Percentiles rank a stretch among this genome's conserved stretches.
phyloP scores from a whole-genome alignment of 768 basidiomycete genomes.

The Gymnopilus dilepis region DNA sequence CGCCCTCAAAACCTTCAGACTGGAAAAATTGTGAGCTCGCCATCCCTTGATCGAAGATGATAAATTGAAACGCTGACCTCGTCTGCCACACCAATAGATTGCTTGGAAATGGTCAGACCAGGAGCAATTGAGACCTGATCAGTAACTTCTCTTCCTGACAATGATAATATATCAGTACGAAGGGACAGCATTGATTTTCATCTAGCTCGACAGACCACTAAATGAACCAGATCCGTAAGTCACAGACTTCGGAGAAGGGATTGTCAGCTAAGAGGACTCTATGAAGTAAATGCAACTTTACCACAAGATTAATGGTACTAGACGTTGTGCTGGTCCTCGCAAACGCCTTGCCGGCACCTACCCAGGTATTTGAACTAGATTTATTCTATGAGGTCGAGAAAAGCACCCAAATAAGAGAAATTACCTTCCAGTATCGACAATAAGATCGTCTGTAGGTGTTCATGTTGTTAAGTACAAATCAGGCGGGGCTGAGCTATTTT shows the following conservation, averaged over 20 bases:
- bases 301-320: constrained; percentile 52
- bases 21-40: constrained; percentile 4
- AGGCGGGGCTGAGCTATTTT: neutral
- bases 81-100: constrained; percentile 70
- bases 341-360: constrained; percentile 60
- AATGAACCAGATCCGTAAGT: constrained; percentile 67
- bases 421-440: constrained; percentile 60
- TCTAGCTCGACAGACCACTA: constrained; percentile 44
- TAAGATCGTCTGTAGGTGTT: constrained; percentile 46
- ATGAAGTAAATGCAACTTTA: constrained; percentile 31
- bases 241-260: constrained; percentile 44
- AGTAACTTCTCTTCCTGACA: constrained; percentile 42
- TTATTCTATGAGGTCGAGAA: neutral
- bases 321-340: constrained; percentile 52
- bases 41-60: neutral
- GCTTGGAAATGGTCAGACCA: constrained; percentile 53
- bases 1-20: constrained; percentile 46
- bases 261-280: neutral
- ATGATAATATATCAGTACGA: neutral
- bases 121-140: constrained; percentile 60
- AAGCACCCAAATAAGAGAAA: neutral
- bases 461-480: neutral
- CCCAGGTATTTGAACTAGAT: constrained; percentile 73
- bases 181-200: neutral
- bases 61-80: constrained; percentile 20